Base-by-base conservation (phyloP, 495 filamentous ascomycete genomes). In the Lasiosphaeria ovina region DNA sequence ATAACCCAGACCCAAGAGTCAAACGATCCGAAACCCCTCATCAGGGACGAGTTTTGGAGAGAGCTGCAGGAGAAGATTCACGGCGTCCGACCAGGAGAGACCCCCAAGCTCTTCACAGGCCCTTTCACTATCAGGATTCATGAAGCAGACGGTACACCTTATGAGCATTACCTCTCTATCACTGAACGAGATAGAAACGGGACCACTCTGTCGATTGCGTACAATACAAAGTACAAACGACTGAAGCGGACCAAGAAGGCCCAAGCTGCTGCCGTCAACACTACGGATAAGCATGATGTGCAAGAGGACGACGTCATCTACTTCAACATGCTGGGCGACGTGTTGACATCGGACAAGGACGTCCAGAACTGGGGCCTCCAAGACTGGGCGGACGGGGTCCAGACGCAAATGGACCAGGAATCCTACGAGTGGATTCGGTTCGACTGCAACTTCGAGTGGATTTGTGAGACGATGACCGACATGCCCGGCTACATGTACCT, bases 191-290 rank as follows among this genome's bases (percentile, higher is more conserved):
- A 83, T 44, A 89, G 87, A 6, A 89, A 85, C 59, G 68, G 70
- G 16, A 74, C 72, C 8, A 77, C 69, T 48, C 87, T 97, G 58
- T 92, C 97, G 51, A 97, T 99, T 59, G 92, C 93, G 12, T 99
- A 99, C 68, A 98, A 98, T 68, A 99, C 94, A 0, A 99, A 99
- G 69, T 99, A 99, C 73, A 99, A 98, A 78, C 87, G 94, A 3
- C 79, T 99, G 40, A 99, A 99, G 77, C 84, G 93, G 35, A 97
- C 88, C 64, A 87, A 90, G 61, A 87, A 92, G 45, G 89, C 96
- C 64, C 89, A 89, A 73, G 94, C 97, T 69, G 83, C 83, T 35
- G 80, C 85, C 33, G 74, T 67, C 51, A 74, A 51, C 40, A 74
- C 59, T 36, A 76, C 77, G 35, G 86, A 84, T 32, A 82, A 83